A percentile compares a stretch with the other conserved stretches of the same genome.
phyloP scores from a whole-genome alignment of 208 protist species.

The Trichomonas gallinae region DNA sequence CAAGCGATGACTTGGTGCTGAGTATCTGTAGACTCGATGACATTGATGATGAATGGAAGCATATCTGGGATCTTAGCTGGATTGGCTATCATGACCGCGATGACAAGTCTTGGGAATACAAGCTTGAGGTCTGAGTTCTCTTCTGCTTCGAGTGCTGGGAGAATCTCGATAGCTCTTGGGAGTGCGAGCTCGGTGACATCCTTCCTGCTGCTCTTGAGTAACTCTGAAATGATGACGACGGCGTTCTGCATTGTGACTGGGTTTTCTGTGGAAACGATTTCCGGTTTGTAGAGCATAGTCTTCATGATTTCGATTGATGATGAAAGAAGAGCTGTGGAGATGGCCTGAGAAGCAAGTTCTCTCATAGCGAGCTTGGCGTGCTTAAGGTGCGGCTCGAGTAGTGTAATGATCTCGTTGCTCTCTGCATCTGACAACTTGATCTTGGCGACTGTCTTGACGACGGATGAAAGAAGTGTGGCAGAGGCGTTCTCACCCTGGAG shows the following conservation, averaged over 20 bases:
- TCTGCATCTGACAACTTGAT: neutral
- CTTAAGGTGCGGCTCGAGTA: neutral
- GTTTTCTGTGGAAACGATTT: neutral
- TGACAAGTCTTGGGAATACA: neutral
- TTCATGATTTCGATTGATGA: neutral
- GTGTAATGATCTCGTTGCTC: neutral
- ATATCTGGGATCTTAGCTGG: neutral
- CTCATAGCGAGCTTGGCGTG: neutral
- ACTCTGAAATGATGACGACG: neutral
- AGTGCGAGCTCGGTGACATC: neutral
- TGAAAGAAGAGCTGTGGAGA: neutral
- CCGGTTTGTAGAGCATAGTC: neutral
- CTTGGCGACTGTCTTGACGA: neutral
- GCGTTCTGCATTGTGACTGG: neutral
- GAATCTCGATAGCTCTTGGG: neutral
- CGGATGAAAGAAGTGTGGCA: neutral
- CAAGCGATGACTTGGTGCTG: constrained; percentile 8
- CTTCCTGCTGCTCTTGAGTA: neutral
- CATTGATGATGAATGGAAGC: neutral
- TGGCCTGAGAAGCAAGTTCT: neutral
- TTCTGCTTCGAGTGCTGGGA: neutral
- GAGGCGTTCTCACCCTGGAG: neutral
- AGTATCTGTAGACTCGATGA: neutral
- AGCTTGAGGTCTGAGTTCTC: neutral
- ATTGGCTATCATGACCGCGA: neutral